These are phyloP conservation scores for Juncus inflexus DNA, from an alignment of 176 grass and related monocot species.

Conservation along the genomic window DNA sequence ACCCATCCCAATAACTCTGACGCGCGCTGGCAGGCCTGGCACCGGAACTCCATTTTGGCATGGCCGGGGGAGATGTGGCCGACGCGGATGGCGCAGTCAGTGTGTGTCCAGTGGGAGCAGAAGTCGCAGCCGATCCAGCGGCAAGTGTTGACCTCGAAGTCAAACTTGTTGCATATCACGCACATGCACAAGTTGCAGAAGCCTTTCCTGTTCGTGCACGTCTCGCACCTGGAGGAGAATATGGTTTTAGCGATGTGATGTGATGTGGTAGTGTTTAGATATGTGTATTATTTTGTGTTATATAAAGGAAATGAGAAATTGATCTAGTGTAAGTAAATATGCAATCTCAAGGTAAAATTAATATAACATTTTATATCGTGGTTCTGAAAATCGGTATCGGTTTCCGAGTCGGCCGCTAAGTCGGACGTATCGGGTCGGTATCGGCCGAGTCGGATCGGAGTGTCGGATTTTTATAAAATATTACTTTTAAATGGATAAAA, in stretches of 20 bases:
- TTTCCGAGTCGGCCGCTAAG: too few species aligned
- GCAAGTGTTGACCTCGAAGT: slow-evolving; percentile 88
- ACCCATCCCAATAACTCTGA: slow-evolving; percentile 83
- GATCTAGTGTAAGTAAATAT: too few species aligned
- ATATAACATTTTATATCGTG: too few species aligned
- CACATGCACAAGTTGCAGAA: slow-evolving; percentile 96
- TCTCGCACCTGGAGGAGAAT: slow-evolving; percentile 33
- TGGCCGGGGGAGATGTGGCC: slow-evolving; percentile 44
- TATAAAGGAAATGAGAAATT: too few species aligned
- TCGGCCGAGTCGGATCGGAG: too few species aligned
- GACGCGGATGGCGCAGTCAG: slow-evolving; percentile 65
- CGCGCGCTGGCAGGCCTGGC: slow-evolving; percentile 73
- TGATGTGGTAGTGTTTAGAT: too few species aligned
- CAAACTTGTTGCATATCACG: slow-evolving; percentile 75
- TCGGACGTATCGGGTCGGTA: too few species aligned
- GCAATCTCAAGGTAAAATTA: too few species aligned
- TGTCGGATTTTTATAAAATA: too few species aligned
- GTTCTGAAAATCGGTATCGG: too few species aligned
- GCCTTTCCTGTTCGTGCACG: slow-evolving; percentile 51
- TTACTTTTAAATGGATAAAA: too few species aligned
- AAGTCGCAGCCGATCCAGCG: slow-evolving; percentile 85
- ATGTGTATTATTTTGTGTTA: too few species aligned
- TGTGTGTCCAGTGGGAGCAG: slow-evolving; percentile 91
- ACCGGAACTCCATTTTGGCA: slow-evolving; percentile 68
- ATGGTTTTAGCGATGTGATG: neutral